Percentiles rank a stretch among this genome's conserved stretches.
Conservation (phyloP, 257 asterid genomes). For the Nicotiana noctiflora region DNA sequence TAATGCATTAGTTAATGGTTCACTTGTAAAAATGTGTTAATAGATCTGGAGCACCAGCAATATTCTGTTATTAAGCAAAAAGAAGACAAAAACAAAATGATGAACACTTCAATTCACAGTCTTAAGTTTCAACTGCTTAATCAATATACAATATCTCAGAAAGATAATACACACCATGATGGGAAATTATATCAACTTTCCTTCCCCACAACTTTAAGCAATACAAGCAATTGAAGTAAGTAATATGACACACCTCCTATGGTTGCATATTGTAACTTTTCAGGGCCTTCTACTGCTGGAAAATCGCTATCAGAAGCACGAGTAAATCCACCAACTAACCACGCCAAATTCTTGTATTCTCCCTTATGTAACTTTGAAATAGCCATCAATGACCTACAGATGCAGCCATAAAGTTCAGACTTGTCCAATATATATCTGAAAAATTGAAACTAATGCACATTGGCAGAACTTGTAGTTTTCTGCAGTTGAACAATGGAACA, state of each 20-base stretch:
- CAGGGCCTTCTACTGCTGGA: conserved; percentile 59
- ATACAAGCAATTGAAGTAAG: conserved; percentile 68
- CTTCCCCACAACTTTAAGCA: conserved; percentile 54
- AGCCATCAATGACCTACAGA: conserved; percentile 68
- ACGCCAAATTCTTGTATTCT: conserved; percentile 79
- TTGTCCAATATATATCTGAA: not conserved
- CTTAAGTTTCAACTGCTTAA: not conserved
- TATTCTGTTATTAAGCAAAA: not conserved
- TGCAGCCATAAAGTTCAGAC: not conserved
- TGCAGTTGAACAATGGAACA: not conserved
- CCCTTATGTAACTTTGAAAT: conserved; percentile 43
- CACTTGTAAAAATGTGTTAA: not conserved
- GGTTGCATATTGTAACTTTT: conserved; percentile 81
- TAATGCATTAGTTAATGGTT: not conserved
- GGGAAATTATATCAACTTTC: conserved; percentile 22
- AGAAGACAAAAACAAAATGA: not conserved
- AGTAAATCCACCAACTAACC: conserved; percentile 82
- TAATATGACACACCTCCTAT: conserved; percentile 77
- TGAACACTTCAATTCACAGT: not conserved
- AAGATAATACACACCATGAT: not conserved
- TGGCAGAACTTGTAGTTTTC: not conserved
- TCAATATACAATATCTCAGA: not conserved
- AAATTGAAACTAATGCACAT: not conserved
- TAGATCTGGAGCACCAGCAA: not conserved
- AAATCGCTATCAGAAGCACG: conserved; percentile 49